Base-by-base conservation (phyloP, 305 asterid genomes). In the Fraxinus sp. region DNA sequence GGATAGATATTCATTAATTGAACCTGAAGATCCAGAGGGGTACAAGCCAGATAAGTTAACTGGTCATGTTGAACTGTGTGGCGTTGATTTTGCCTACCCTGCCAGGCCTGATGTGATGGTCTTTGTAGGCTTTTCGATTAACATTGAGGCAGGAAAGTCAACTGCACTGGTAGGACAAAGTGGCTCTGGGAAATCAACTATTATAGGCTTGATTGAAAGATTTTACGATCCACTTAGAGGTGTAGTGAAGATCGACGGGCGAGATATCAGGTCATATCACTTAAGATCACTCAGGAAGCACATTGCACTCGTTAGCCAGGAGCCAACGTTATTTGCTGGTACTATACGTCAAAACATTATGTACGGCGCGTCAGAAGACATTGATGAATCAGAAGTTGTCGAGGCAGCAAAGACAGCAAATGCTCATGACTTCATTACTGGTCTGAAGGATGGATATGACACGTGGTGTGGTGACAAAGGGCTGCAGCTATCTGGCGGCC, bases 151-250 rank as follows among this genome's bases (percentile, higher is more conserved):
- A 2, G 95, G 98, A 10, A 91, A 92, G 80, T 90, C 99, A 26
- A 93, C 98, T 7, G 98, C 99, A 0, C 41, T 96, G 35, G 99
- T 96, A 0, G 99, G 99, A 11, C 97, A 93, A 55, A 96, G 99
- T 62, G 99, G 99, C 3, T 96, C 97, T 0, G 99, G 99, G 0
- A 96, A 96, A 39, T 96, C 99, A 0, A 94, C 97, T 0, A 88
- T 94, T 10, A 89, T 96, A 2, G 92, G 95, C 68, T 88, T 96
- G 20, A 91, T 94, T 13, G 94, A 96, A 73, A 78, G 99, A 76
- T 96, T 96, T 71, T 94, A 96, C 33, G 98, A 92, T 75, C 99
- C 99, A 0, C 16, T 83, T 1, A 79, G 49, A 0, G 99, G 99
- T 0, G 75, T 30, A 3, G 94, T 96, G 85, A 90, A 85, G 80